These are phyloP conservation scores for Colletotrichum euphorbiae DNA, from an alignment of 2,329 filamentous ascomycete species.

Conservation along the genomic window DNA sequence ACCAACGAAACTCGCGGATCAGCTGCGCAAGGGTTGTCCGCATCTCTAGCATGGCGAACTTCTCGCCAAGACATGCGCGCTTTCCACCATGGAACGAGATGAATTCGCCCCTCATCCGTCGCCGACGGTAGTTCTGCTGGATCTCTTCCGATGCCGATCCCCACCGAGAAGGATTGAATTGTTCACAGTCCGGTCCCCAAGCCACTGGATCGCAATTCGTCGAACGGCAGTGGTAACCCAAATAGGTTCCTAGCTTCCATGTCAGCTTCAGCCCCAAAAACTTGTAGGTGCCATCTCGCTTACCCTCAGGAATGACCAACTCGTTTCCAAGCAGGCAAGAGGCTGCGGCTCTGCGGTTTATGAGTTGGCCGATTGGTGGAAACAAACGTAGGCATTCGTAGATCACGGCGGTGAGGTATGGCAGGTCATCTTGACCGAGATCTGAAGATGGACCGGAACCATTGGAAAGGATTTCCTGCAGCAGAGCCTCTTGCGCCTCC, in stretches of 20 bases:
- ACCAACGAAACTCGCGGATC: conserved; percentile 46
- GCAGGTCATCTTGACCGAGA: conserved; percentile 49
- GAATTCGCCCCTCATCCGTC: conserved; percentile 52
- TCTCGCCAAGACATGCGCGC: conserved; percentile 54
- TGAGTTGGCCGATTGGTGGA: conserved; percentile 61
- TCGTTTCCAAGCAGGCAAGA: conserved; percentile 44
- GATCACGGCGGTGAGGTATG: conserved; percentile 56
- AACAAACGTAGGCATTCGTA: conserved; percentile 61
- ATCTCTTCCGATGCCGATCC: conserved; percentile 50
- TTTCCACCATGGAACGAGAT: conserved; percentile 56
- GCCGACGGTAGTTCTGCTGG: conserved; percentile 49
- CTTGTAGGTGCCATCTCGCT: neutral
- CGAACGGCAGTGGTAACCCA: conserved; percentile 55
- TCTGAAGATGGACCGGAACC: conserved; percentile 26
- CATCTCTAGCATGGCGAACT: conserved; percentile 53
- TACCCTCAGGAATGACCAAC: conserved; percentile 47
- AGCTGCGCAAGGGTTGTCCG: conserved; percentile 50
- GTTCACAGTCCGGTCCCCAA: conserved; percentile 49
- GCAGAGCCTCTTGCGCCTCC: conserved; percentile 47
- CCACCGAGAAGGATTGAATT: conserved; percentile 55
- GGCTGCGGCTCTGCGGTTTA: conserved; percentile 55
- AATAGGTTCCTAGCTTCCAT: conserved; percentile 48
- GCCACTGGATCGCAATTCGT: conserved; percentile 50
- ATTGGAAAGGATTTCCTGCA: conserved; percentile 46
- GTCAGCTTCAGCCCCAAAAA: neutral